phyloP scores from a whole-genome alignment of 2,329 filamentous ascomycete species.

The Paecilomyces sp. region DNA sequence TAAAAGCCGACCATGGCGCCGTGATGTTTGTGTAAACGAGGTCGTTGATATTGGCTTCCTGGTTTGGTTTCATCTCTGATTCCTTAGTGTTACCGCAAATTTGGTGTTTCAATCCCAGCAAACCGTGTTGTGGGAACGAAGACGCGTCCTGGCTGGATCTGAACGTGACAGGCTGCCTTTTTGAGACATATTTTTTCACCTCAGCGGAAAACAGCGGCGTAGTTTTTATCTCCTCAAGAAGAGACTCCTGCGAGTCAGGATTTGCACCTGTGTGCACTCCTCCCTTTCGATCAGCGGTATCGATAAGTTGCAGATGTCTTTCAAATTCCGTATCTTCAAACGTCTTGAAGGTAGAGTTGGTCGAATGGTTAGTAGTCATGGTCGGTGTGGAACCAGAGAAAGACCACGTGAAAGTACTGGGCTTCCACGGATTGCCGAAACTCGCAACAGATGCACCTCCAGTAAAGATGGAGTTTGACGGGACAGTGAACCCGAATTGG shows the following conservation, averaged over 20 bases:
- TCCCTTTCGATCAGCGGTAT: slow-evolving; percentile 10
- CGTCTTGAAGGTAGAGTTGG: not conserved
- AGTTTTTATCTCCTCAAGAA: slow-evolving; percentile 9
- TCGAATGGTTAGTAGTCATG: not conserved
- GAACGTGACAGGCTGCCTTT: not conserved
- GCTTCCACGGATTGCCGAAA: not conserved
- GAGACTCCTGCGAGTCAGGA: not conserved
- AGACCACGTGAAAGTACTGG: not conserved
- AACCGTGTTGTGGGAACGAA: slow-evolving; percentile 16
- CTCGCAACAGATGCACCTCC: not conserved
- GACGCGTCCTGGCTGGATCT: not conserved
- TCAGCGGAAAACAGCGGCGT: slow-evolving; percentile 10
- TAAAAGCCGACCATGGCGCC: slow-evolving; percentile 52
- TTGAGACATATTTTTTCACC: not conserved
- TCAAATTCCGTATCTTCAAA: not conserved
- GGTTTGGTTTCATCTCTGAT: not conserved
- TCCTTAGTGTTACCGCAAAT: slow-evolving; percentile 7
- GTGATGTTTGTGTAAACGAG: slow-evolving; percentile 43
- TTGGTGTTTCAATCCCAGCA: slow-evolving; percentile 13
- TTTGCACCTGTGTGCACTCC: slow-evolving; percentile 1
- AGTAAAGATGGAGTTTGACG: not conserved
- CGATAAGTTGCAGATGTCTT: slow-evolving; percentile 4
- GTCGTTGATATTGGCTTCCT: slow-evolving; percentile 7
- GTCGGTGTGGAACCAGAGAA: not conserved
- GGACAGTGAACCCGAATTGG: not conserved